These are phyloP conservation scores for Piromyces finnis DNA, from an alignment of 192 early-diverging fungal genomes.

Conservation along the genomic window DNA sequence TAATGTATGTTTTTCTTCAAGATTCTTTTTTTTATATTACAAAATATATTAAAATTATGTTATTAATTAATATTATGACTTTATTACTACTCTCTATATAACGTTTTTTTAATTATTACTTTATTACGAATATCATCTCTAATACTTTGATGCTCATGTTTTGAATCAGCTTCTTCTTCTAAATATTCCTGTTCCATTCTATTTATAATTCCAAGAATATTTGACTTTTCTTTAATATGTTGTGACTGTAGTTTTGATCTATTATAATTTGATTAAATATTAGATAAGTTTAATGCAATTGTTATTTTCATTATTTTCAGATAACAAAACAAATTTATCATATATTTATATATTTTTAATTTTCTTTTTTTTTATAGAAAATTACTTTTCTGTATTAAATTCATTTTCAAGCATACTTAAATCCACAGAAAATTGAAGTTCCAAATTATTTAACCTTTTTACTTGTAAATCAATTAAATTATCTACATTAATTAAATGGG, in stretches of 20 bases:
- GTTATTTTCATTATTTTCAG: too few species aligned
- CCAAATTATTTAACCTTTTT: constrained; percentile 16
- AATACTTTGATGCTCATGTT: constrained; percentile 34
- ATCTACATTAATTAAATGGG: constrained; percentile 37
- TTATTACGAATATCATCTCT: constrained; percentile 45
- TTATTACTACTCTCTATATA: too few species aligned
- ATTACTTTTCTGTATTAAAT: constrained; percentile 29
- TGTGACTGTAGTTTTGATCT: constrained; percentile 21
- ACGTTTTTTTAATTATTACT: too few species aligned
- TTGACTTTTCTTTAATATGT: constrained; percentile 26
- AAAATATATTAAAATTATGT: too few species aligned
- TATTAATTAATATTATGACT: too few species aligned
- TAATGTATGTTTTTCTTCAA: constrained; percentile 43
- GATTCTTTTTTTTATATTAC: constrained; percentile 8
- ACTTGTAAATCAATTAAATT: constrained; percentile 30
- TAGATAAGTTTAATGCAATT: too few species aligned
- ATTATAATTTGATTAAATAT: too few species aligned
- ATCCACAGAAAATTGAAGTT: constrained; percentile 25
- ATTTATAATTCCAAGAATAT: constrained; percentile 33
- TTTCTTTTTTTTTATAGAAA: too few species aligned
- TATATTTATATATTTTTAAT: too few species aligned
- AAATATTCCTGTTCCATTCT: constrained; percentile 32
- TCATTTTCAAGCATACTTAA: constrained; percentile 23
- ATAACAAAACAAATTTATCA: too few species aligned
- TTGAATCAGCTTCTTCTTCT: constrained; percentile 40